These are phyloP conservation scores for Ustilago vetiveriae DNA, from an alignment of 1,284 basidiomycete species.

Conservation along the genomic window DNA sequence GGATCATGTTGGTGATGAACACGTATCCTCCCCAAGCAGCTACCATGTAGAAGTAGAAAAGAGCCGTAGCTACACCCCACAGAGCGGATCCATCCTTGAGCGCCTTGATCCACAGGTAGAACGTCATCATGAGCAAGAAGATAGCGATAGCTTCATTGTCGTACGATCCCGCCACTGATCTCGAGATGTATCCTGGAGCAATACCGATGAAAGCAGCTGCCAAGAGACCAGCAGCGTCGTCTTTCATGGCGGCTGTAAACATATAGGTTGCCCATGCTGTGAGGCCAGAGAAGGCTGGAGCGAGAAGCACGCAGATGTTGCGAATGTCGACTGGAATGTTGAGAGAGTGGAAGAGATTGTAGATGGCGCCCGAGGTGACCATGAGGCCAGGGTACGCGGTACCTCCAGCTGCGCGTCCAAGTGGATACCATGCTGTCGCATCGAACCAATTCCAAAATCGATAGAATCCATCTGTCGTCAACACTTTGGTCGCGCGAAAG, in stretches of 20 bases:
- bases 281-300: constrained; percentile 93
- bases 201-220: constrained; percentile 99
- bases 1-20: constrained; percentile 99
- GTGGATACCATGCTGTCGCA: constrained; percentile 93
- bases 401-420: constrained; percentile 96
- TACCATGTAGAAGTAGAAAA: constrained; percentile 99
- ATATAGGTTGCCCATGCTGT: constrained; percentile 95
- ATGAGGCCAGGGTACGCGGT: constrained; percentile 96
- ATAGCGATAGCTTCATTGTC: constrained; percentile 99
- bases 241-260: constrained; percentile 71
- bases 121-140: constrained; percentile 99
- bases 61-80: constrained; percentile 86
- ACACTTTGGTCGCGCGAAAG: constrained; percentile 77
- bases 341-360: constrained; percentile 85
- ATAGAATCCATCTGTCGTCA: constrained; percentile 72
- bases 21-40: constrained; percentile 99
- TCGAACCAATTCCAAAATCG: constrained; percentile 90
- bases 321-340: constrained; percentile 97
- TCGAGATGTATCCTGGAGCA: constrained; percentile 93
- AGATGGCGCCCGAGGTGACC: constrained; percentile 96
- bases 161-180: constrained; percentile 98
- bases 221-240: constrained; percentile 79
- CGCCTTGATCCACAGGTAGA: constrained; percentile 97
- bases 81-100: constrained; percentile 92
- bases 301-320: constrained; percentile 95